Evolutionary conservation across 345 rosid genomes (phyloP), one percentile per base, ranked within the genome.

Genomic region (Carallia pectinifolia): DNA sequence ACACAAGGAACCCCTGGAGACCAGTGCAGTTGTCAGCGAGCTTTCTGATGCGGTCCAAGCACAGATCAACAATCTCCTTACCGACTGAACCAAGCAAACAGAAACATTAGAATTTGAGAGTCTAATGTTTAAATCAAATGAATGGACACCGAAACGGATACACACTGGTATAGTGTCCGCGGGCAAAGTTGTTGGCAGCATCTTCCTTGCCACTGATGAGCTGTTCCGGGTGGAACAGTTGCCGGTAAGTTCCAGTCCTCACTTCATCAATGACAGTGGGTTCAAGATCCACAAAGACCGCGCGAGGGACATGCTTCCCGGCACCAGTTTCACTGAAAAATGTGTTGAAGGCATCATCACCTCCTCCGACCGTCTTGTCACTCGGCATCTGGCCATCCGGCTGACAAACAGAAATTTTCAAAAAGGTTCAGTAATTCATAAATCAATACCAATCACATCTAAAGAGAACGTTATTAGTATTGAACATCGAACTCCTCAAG

Each of bases 291-390:
- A 74, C 73, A 15, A 74, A 74, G 7, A 74, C 65, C 12, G 77
- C 77, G 34, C 77, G 77, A 47, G 77, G 77, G 10, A 74, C 77
- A 7, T 74, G 73, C 77, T 74, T 74, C 33, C 77, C 77, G 1
- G 77, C 77, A 74, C 77, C 73, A 44, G 77, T 74, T 74, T 74
- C 77, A 47, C 77, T 74, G 73, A 74, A 74, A 68, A 74, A 74
- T 53, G 77, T 74, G 73, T 74, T 74, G 67, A 74, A 74, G 31
- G 77, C 77, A 56, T 74, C 73, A 5, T 74, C 77, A 5, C 77
- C 73, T 55, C 73, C 73, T 4, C 77, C 72, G 6, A 74, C 73
- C 1, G 77, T 74, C 77, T 74, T 74, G 65, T 74, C 77, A 74
- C 69, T 47, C 17, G 77, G 73, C 73, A 74, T 68, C 73, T 74